Evolutionary conservation across 495 filamentous ascomycete species (phyloP).

Genomic region (Cladorrhinum samala): DNA sequence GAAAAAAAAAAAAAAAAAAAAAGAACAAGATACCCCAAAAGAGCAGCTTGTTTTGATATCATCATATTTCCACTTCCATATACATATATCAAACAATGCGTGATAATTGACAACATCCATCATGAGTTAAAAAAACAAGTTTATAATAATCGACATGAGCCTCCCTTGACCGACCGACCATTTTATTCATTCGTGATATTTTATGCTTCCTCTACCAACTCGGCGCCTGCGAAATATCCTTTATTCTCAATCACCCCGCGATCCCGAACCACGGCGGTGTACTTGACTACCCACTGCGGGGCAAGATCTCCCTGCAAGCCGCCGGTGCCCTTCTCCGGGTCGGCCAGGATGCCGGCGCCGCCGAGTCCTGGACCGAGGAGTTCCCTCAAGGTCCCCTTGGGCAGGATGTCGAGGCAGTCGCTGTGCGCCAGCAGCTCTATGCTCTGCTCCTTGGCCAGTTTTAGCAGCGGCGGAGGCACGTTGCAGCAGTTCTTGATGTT

Average conservation of each 20-base stretch:
- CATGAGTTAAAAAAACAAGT: too few species aligned
- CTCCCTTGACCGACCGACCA: neutral
- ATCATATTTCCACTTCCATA: neutral
- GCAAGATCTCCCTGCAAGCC: conserved; percentile 68
- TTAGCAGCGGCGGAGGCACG: conserved; percentile 80
- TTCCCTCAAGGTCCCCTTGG: conserved; percentile 74
- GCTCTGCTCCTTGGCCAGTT: conserved; percentile 73
- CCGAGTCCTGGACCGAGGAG: conserved; percentile 63
- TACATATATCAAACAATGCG: too few species aligned
- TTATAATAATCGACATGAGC: neutral
- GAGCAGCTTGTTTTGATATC: neutral
- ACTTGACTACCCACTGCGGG: conserved; percentile 95
- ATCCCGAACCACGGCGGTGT: conserved; percentile 94
- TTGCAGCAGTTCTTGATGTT: conserved; percentile 96
- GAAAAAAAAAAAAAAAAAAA: conserved; percentile 6
- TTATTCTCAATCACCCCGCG: conserved; percentile 98
- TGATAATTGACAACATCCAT: too few species aligned
- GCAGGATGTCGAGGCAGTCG: conserved; percentile 87
- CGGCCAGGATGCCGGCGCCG: conserved; percentile 62
- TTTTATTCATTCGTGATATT: neutral
- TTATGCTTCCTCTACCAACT: conserved; percentile 41
- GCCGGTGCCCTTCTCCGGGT: conserved; percentile 36
- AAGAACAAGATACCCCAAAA: too few species aligned
- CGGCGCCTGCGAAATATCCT: conserved; percentile 86
- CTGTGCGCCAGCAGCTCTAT: conserved; percentile 92